A percentile compares a stretch with the other conserved stretches of the same genome.
Conservation (phyloP, 2,329 filamentous ascomycete species). For the Fusarium sacchari region DNA sequence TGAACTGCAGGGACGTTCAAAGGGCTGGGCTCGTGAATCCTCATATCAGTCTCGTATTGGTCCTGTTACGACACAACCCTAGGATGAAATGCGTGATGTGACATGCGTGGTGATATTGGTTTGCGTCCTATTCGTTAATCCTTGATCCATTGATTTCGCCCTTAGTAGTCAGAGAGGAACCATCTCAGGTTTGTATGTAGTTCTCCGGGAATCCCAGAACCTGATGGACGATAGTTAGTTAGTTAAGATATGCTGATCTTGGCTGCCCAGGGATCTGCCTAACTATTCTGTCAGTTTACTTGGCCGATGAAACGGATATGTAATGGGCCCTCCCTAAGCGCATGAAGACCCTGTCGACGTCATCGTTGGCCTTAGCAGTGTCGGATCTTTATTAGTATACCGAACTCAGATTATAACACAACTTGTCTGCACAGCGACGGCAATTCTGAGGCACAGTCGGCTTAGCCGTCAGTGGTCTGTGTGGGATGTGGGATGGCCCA, state of each 20-base stretch:
- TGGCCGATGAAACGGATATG: conserved; percentile 17
- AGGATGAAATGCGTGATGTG: conserved; percentile 19
- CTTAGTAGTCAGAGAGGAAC: not conserved
- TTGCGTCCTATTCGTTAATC: not conserved
- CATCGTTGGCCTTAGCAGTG: conserved; percentile 12
- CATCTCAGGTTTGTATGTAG: not conserved
- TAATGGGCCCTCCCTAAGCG: conserved; percentile 9
- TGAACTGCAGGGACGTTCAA: not conserved
- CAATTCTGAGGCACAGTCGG: conserved; percentile 39
- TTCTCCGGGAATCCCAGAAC: not conserved
- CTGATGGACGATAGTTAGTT: not conserved
- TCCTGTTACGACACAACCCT: not conserved
- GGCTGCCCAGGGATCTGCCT: not conserved
- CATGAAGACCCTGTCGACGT: conserved; percentile 14
- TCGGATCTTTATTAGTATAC: conserved; percentile 17
- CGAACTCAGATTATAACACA: conserved; percentile 10
- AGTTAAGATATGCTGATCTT: not conserved
- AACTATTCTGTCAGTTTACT: conserved; percentile 7
- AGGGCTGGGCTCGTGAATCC: not conserved
- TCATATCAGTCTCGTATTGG: not conserved
- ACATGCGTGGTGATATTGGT: conserved; percentile 10
- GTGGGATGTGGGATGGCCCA: conserved; percentile 21
- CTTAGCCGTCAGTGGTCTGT: conserved; percentile 35
- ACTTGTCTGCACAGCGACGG: conserved; percentile 2
- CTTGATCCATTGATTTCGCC: not conserved